Base-by-base conservation (phyloP, 495 filamentous ascomycete species). In the Jackrogersella minutella region DNA sequence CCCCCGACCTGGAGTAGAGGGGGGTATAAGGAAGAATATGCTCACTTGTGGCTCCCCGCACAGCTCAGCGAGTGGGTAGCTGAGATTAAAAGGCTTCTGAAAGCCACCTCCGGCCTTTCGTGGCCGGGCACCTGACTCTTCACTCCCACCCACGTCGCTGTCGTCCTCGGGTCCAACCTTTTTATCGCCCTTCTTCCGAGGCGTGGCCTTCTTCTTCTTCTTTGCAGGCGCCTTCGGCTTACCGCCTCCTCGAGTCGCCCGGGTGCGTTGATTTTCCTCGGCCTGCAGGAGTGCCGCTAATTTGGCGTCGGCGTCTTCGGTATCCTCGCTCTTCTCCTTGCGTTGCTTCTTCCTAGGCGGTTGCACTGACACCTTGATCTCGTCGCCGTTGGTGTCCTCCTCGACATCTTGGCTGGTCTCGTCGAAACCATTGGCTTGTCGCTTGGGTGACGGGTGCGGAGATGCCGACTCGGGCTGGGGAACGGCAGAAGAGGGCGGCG, bases 211-310 rank as follows among this genome's bases (percentile, higher is more conserved):
- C 73, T 85, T 92, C 74, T 89, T 90, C 80, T 89, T 90, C 80
- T 90, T 92, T 72, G 85, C 86, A 21, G 77, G 76, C 0, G 85
- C 79, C 66, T 83, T 82, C 53, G 81, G 78, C 72, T 85, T 87
- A 11, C 76, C 79, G 3, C 88, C 91, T 6, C 84, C 84, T 31
- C 93, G 82, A 0, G 93, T 97, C 14, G 88, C 81, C 16, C 93
- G 84, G 17, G 84, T 87, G 22, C 79, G 78, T 58, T 86, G 80
- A 74, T 97, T 97, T 81, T 95, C 92, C 77, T 97, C 90, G 1
- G 93, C 95, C 77, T 99, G 95, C 26, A 99, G 82, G 74, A 89
- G 87, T 2, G 92, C 93, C 1, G 95, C 95, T 57, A 93, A 84
- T 7, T 87, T 82, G 11, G 93, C 93, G 76, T 98, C 94, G 40